These are phyloP conservation scores for Yarrowia keelungensis DNA, from an alignment of 805 yeast genomes.

Conservation along the genomic window DNA sequence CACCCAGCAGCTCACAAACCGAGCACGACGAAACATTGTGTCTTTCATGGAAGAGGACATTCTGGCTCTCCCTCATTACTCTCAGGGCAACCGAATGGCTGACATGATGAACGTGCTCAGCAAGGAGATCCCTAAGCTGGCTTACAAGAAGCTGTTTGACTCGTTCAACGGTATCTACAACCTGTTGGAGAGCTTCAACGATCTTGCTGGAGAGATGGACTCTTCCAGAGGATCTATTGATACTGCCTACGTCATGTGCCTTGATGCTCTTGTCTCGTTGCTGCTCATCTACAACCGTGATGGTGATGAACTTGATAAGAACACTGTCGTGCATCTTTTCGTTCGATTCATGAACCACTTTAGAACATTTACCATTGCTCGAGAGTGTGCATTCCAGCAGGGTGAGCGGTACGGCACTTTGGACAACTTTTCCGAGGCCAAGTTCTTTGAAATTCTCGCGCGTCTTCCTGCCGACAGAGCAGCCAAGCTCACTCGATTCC, in stretches of 20 bases:
- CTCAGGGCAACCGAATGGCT: slow-evolving; percentile 24
- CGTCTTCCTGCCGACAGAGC: slow-evolving; percentile 12
- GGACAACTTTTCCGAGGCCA: slow-evolving; percentile 11
- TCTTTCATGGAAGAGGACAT: slow-evolving; percentile 28
- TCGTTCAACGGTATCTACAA: neutral
- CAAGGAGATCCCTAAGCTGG: slow-evolving; percentile 21
- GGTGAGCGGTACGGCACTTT: slow-evolving; percentile 34
- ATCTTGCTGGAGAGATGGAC: slow-evolving; percentile 1
- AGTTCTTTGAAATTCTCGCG: slow-evolving; percentile 1
- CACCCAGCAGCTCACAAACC: slow-evolving; percentile 4
- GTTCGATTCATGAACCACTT: slow-evolving; percentile 9
- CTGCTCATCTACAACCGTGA: slow-evolving; percentile 26
- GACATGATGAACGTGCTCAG: slow-evolving; percentile 11
- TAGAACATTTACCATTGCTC: slow-evolving; percentile 23
- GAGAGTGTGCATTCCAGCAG: slow-evolving; percentile 34
- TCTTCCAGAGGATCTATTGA: slow-evolving; percentile 8
- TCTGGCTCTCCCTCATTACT: slow-evolving; percentile 20
- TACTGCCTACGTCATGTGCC: slow-evolving; percentile 21
- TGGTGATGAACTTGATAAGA: slow-evolving; percentile 9
- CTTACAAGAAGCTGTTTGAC: slow-evolving; percentile 21
- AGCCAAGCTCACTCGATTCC: slow-evolving; percentile 26
- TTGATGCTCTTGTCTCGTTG: slow-evolving; percentile 4
- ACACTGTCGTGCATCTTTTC: neutral
- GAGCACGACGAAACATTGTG: slow-evolving; percentile 10
- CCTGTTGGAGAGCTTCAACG: neutral